Percentiles rank a stretch among this genome's conserved stretches.
Conservation (phyloP, 208 protist genomes). For the Crithidia bombi region DNA sequence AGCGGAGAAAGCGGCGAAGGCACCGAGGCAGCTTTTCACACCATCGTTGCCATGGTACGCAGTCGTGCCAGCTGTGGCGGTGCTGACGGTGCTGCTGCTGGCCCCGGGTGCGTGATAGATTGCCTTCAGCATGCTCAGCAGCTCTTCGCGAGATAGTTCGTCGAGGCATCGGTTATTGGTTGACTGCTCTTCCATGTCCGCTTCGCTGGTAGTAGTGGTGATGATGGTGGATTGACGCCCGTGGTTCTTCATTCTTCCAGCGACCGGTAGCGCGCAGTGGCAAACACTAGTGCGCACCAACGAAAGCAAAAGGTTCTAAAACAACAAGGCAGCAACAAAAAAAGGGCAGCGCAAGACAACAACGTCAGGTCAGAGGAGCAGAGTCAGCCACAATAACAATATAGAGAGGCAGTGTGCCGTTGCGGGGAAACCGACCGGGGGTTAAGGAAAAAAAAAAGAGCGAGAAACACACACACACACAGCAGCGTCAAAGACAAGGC, state of each 20-base stretch:
- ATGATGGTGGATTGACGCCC: neutral
- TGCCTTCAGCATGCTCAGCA: slow-evolving; percentile 3
- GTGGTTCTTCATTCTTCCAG: slow-evolving; percentile 1
- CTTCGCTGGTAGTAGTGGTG: neutral
- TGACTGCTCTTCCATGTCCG: neutral
- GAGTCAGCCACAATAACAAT: too few species aligned
- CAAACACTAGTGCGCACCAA: neutral
- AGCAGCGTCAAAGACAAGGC: too few species aligned
- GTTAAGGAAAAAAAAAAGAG: neutral
- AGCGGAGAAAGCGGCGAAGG: neutral
- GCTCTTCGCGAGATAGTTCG: slow-evolving; percentile 6
- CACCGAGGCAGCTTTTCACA: too few species aligned
- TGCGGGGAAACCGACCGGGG: neutral
- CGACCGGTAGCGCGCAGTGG: too few species aligned
- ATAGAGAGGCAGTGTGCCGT: neutral
- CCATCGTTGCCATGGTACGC: neutral
- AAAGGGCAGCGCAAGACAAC: too few species aligned
- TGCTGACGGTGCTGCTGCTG: neutral
- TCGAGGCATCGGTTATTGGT: slow-evolving; percentile 1
- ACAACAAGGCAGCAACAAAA: too few species aligned
- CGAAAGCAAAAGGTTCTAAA: too few species aligned
- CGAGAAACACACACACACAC: neutral
- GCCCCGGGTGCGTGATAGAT: neutral
- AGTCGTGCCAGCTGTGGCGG: neutral
- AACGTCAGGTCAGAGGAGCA: too few species aligned